Percentiles rank a stretch among this genome's conserved stretches.
phyloP scores from a whole-genome alignment of 768 basidiomycete genomes.

The Suillus tomentosus region DNA sequence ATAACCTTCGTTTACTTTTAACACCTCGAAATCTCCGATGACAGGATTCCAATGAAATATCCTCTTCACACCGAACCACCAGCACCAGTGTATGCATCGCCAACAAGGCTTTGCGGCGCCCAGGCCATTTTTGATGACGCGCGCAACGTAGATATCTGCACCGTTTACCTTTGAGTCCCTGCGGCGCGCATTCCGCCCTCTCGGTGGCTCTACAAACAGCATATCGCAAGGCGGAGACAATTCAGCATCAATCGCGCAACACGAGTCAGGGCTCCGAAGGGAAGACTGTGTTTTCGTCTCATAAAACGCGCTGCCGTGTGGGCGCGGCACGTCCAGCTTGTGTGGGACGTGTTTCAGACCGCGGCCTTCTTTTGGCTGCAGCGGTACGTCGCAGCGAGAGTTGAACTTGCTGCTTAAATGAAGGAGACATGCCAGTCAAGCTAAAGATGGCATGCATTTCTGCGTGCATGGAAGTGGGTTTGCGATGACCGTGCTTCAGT shows the following conservation, averaged over 20 bases:
- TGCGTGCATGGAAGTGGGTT: constrained; percentile 51
- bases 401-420: constrained; percentile 58
- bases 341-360: constrained; percentile 17
- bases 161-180: constrained; percentile 48
- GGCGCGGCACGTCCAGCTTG: not conserved
- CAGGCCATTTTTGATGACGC: constrained; percentile 50
- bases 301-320: not conserved
- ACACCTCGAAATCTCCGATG: constrained; percentile 39
- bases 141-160: constrained; percentile 56
- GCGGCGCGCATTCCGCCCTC: constrained; percentile 37
- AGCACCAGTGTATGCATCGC: constrained; percentile 58
- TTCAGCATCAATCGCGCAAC: constrained; percentile 3
- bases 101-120: constrained; percentile 56
- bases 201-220: constrained; percentile 16
- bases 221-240: not conserved
- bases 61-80: constrained; percentile 58
- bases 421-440: constrained; percentile 50
- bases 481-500: constrained; percentile 40
- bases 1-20: constrained; percentile 47
- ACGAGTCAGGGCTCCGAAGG: not conserved
- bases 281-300: not conserved
- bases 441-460: constrained; percentile 63
- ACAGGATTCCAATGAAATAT: constrained; percentile 54
- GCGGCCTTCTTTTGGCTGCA: constrained; percentile 16
- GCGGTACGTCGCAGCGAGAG: constrained; percentile 32